phyloP scores from a whole-genome alignment of 129 eudicot genomes.

The Rutidosis leptorrhynchoides region DNA sequence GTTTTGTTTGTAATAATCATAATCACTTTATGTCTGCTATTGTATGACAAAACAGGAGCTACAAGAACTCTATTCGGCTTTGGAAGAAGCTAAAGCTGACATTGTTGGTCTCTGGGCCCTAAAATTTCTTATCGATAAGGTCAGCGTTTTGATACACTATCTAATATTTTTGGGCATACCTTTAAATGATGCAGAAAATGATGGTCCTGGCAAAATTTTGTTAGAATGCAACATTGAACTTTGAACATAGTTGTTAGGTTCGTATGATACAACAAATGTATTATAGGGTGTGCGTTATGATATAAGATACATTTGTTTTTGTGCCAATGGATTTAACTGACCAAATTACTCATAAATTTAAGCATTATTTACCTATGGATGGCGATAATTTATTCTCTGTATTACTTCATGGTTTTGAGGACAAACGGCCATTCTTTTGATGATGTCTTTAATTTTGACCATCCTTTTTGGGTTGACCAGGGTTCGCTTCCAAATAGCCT shows the following conservation, averaged over 20 bases:
- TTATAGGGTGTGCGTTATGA: conserved; percentile 7
- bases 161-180: neutral
- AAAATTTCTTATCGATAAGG: conserved; percentile 73
- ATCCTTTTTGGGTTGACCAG: conserved; percentile 40
- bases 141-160: conserved; percentile 21
- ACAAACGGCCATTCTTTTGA: neutral
- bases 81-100: conserved; percentile 99
- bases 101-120: conserved; percentile 99
- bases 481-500: conserved; percentile 63
- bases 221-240: neutral
- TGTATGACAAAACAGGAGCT: conserved; percentile 59
- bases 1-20: conserved; percentile 6
- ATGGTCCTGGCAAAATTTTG: neutral
- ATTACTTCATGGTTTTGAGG: neutral
- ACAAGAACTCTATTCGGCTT: conserved; percentile 91
- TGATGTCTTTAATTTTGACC: conserved; percentile 12
- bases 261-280: neutral
- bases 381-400: neutral
- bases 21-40: neutral
- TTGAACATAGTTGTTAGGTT: conserved; percentile 1
- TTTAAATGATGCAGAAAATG: neutral
- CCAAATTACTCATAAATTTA: neutral
- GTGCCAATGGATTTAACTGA: conserved; percentile 8
- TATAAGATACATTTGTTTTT: neutral
- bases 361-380: neutral